Conservation (phyloP, 306 rosid species). For the Neltuma alba region DNA sequence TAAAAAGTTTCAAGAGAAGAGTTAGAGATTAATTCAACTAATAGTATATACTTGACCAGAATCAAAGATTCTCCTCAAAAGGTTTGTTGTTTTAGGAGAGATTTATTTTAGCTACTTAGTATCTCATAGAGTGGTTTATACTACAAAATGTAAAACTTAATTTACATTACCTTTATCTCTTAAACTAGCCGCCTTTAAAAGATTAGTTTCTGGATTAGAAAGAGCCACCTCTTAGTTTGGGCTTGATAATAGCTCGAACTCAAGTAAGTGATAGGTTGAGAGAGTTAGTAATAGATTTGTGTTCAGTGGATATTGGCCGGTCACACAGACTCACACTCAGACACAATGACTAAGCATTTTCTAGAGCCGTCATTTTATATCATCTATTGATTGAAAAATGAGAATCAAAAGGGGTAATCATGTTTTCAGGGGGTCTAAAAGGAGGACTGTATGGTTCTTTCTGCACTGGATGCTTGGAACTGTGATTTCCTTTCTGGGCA, state of each 20-base stretch:
- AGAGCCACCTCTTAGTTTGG: not conserved
- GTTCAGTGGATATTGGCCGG: too few species aligned
- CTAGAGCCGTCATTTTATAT: not conserved
- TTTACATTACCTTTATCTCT: not conserved
- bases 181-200: not conserved
- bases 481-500: slow-evolving; percentile 54
- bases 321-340: too few species aligned
- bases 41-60: not conserved
- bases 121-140: not conserved
- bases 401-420: not conserved
- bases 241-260: not conserved
- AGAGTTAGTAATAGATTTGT: too few species aligned
- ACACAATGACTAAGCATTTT: too few species aligned
- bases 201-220: not conserved
- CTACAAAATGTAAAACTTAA: not conserved
- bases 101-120: not conserved
- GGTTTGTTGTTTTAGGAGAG: not conserved
- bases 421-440: slow-evolving; percentile 59
- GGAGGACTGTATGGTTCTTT: slow-evolving; percentile 65
- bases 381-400: not conserved
- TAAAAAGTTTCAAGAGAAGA: not conserved
- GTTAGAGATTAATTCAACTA: not conserved
- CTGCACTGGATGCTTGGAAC: slow-evolving; percentile 75
- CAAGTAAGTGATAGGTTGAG: not conserved
- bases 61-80: not conserved